Evolutionary conservation across 257 asterid genomes (phyloP), one percentile per base, ranked within the genome.

Genomic region (Solanum etuberosum): DNA sequence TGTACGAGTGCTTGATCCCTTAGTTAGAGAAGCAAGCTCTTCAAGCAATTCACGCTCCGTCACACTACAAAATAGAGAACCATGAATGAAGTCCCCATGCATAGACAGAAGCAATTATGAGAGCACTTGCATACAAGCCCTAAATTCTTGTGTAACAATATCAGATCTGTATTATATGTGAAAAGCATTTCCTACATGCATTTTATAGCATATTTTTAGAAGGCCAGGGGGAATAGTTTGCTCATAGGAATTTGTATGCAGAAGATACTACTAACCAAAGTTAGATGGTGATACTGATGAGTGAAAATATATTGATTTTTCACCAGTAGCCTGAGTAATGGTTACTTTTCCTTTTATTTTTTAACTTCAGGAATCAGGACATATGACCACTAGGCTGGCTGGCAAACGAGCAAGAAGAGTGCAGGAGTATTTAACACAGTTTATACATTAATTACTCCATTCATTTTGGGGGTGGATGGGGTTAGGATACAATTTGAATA

Each of bases 1-100:
- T 74, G 98, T 88, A 42, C 94, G 97, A 80, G 74, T 90, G 68
- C 91, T 92, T 27, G 95, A 92, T 87, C 90, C 88, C 40, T 83
- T 92, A 70, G 89, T 93, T 87, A 97, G 95, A 83, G 95, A 89
- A 89, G 96, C 93, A 87, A 97, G 95, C 90, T 95, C 97, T 93
- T 95, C 97, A 20, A 96, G 98, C 85, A 97, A 93, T 90, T 96
- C 97, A 63, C 98, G 98, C 86, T 97, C 99, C 89, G 88, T 88
- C 25, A 91, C 90, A 89, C 99, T 97, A 95, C 78, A 73, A 81
- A 81, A 48, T 81, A 81, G 5, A 81, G 43, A 48, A 81, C 59
- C 35, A 40, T 76, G 35, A 40, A 76, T 76, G 59, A 76, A 76
- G 59, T 76, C 46, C 59, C 35, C 59, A 73, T 76, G 59, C 83